Evolutionary conservation across 129 eudicot genomes (phyloP).

Genomic region (Arctium lappa): DNA sequence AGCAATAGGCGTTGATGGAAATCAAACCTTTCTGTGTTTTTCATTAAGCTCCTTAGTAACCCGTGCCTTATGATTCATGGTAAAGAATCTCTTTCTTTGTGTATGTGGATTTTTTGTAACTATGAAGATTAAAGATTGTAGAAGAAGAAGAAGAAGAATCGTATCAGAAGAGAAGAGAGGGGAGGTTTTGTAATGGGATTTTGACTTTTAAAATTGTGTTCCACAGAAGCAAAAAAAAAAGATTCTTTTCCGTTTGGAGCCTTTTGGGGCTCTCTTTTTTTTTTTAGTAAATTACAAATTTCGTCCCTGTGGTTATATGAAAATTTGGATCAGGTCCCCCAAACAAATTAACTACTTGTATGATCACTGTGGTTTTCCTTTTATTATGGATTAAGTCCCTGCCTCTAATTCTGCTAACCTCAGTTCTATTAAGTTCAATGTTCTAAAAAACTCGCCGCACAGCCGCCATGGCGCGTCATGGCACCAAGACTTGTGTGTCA

Average conservation of each 20-base stretch:
- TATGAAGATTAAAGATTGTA: neutral
- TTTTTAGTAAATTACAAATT: too few relatives aligned
- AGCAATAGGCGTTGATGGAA: neutral
- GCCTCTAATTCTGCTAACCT: too few relatives aligned
- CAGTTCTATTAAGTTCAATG: too few relatives aligned
- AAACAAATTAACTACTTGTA: too few relatives aligned
- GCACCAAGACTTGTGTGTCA: too few relatives aligned
- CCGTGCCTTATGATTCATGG: constrained; percentile 52
- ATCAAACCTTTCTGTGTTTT: constrained; percentile 54
- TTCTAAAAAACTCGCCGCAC: too few relatives aligned
- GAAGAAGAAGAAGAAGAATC: neutral
- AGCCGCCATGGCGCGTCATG: too few relatives aligned
- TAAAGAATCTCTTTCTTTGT: neutral
- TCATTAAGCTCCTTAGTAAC: constrained; percentile 61
- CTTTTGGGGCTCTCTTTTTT: constrained; percentile 1
- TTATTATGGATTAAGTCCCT: too few relatives aligned
- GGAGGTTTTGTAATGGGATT: constrained; percentile 14
- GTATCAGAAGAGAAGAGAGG: neutral
- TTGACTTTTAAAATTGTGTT: constrained; percentile 8
- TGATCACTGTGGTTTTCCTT: too few relatives aligned
- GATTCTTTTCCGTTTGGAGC: constrained; percentile 12
- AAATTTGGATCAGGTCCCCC: too few relatives aligned
- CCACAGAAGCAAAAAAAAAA: neutral
- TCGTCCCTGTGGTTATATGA: too few relatives aligned
- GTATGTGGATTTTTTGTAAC: neutral